Evolutionary conservation across 495 filamentous ascomycete genomes (phyloP).

Genomic region (Aspergillus olivimuriae): DNA sequence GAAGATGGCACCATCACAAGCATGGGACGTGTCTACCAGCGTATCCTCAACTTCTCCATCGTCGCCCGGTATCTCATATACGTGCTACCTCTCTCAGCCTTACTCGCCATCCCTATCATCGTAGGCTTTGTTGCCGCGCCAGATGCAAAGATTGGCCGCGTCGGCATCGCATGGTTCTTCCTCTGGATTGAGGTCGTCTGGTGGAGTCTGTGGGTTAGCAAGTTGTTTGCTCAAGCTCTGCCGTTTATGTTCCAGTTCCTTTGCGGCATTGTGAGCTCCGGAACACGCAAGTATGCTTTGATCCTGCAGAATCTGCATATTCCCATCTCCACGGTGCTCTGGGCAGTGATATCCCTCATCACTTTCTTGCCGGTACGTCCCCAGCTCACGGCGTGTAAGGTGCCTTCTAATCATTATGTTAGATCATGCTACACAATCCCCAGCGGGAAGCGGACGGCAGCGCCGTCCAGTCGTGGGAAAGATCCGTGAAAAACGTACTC

Average conservation of each 20-base stretch:
- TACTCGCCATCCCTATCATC: slow-evolving; percentile 78
- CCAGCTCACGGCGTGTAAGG: too few species aligned
- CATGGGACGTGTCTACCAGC: slow-evolving; percentile 85
- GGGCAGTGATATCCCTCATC: slow-evolving; percentile 71
- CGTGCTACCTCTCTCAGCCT: slow-evolving; percentile 66
- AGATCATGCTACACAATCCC: slow-evolving; percentile 53
- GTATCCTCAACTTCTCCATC: slow-evolving; percentile 76
- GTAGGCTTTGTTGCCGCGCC: slow-evolving; percentile 53
- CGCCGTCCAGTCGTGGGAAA: slow-evolving; percentile 46
- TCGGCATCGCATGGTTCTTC: slow-evolving; percentile 73
- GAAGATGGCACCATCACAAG: slow-evolving; percentile 61
- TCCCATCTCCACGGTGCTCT: slow-evolving; percentile 80
- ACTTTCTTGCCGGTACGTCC: slow-evolving; percentile 62
- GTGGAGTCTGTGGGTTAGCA: slow-evolving; percentile 81
- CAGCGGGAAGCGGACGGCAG: slow-evolving; percentile 22
- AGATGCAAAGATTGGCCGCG: slow-evolving; percentile 53
- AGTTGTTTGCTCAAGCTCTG: slow-evolving; percentile 72
- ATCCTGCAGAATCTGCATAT: slow-evolving; percentile 76
- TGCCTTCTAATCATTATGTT: neutral
- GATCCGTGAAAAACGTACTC: slow-evolving; percentile 63
- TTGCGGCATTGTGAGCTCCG: slow-evolving; percentile 82
- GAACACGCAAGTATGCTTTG: slow-evolving; percentile 86
- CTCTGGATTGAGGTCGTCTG: slow-evolving; percentile 89
- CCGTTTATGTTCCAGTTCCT: slow-evolving; percentile 81
- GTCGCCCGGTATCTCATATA: slow-evolving; percentile 87